Base-by-base conservation (phyloP, 1,284 basidiomycete species). In the Coniferiporia sulphurascens region DNA sequence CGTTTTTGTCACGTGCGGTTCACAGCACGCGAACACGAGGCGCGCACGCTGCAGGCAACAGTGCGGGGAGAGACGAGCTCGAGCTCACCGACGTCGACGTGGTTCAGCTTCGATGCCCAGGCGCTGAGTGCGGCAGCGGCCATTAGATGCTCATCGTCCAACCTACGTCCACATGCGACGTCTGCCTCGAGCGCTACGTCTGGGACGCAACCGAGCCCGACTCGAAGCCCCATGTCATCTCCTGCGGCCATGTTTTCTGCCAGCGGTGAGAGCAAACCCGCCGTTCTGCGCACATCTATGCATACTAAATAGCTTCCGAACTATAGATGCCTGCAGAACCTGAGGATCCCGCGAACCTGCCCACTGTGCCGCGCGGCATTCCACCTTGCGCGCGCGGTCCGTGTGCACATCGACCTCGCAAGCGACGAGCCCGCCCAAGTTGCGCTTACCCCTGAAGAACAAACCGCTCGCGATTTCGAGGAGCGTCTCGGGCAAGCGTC, bases 221-320 rank as follows among this genome's bases (percentile, higher is more conserved):
- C n/a, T 22, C 44, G n/a, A 61, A 46, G 48, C 77, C 77, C 44
- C 72, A 78, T 62, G 68, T 72, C 58, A 78, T 80, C 62, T 44
- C 72, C 21, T 80, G 78, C 49, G 78, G 78, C 9, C 78, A 80
- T 59, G 72, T 74, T 48, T 78, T 80, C 68, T 79, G 74, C 50
- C 51, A 55, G 54, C 34, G 21, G 7, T 19, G 10, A 36, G 44
- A 10, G 32, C 17, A 19, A 7, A 1, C 5, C 13, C 15, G 15
- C 27, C 52, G 15, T 35, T 13, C 44, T 41, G 34, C 55, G 35
- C 36, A 27, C 48, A 32, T 21, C 4, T 13, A 36, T 46, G 48
- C 27, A 43, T 19, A 19, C 27, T 56, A 34, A 41, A 12, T 41
- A 8, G 12, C 9, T 1, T 32, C 9, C 44, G n/a, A 35, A 13